Evolutionary conservation across 768 basidiomycete species (phyloP).

Genomic region (Pilatotrama ljubarskyi): DNA sequence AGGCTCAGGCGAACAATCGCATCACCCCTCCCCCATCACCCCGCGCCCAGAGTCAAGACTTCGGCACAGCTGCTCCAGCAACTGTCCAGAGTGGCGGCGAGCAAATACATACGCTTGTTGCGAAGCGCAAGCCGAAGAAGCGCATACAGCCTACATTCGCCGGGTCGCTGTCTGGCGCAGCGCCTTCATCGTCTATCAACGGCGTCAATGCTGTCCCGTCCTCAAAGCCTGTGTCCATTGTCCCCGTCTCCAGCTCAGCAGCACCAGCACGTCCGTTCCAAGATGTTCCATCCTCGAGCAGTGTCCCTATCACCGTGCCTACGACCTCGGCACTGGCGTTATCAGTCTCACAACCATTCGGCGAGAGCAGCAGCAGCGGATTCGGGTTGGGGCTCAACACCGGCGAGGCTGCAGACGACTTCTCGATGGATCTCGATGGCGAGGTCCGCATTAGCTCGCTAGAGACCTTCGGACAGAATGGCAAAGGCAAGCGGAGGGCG

Average conservation of each 20-base stretch:
- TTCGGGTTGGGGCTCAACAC: slow-evolving; percentile 22
- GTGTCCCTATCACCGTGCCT: slow-evolving; percentile 6
- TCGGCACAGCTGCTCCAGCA: slow-evolving; percentile 32
- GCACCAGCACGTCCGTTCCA: slow-evolving; percentile 12
- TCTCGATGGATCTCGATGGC: slow-evolving; percentile 53
- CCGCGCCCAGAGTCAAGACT: slow-evolving; percentile 26
- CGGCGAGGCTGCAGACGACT: slow-evolving; percentile 41
- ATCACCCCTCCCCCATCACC: slow-evolving; percentile 55
- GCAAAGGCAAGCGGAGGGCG: slow-evolving; percentile 53
- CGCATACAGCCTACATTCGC: slow-evolving; percentile 52
- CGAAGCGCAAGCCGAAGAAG: slow-evolving; percentile 71
- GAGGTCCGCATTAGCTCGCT: slow-evolving; percentile 49
- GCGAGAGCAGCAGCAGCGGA: background rate
- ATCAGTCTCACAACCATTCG: slow-evolving; percentile 16
- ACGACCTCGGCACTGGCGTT: slow-evolving; percentile 19
- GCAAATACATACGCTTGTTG: slow-evolving; percentile 70
- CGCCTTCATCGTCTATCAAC: slow-evolving; percentile 37
- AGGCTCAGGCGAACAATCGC: slow-evolving; percentile 12
- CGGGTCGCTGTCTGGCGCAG: slow-evolving; percentile 31
- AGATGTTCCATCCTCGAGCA: slow-evolving; percentile 10
- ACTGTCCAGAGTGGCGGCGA: slow-evolving; percentile 41
- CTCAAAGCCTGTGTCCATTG: slow-evolving; percentile 7
- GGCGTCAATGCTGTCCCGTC: slow-evolving; percentile 11
- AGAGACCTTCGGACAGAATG: slow-evolving; percentile 31
- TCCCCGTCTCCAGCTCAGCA: background rate